Evolutionary conservation across 257 asterid species (phyloP), one percentile per base, ranked within the genome.

Genomic region (Ilex asprella): DNA sequence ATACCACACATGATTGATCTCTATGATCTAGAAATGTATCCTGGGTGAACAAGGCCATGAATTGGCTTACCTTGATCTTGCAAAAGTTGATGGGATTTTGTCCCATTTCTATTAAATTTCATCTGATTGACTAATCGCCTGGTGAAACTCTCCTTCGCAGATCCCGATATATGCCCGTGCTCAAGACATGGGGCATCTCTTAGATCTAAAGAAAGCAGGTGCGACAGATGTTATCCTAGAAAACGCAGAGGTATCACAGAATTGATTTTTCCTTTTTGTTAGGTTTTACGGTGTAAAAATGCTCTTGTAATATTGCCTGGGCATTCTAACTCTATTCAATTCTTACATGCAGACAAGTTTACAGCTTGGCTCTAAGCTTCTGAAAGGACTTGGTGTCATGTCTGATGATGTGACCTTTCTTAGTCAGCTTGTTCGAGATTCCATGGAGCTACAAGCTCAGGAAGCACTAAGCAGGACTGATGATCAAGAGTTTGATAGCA

Each of bases 151-250:
- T 54, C 32, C 66, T 56, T 64, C 47, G 73, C 70, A 92, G 99
- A 70, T 81, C 68, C 99, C 97, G 29, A 89, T 92, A 77, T 92
- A 84, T 66, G 99, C 94, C 56, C 87, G 95, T 58, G 99, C 99
- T 54, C 85, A 82, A 75, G 97, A 92, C 76, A 79, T 86, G 91
- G 74, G 55, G 72, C 99, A 92, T 74, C 76, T 92, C 73, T 59
- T 92, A 62, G 95, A 89, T 52, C 76, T 92, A 76, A 92, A 89
- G 83, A 92, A 89, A 78, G 87, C 88, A 2, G 99, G 99, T 12
- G 99, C 97, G 57, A 92, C 95, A 46, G 99, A 92, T 75, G 96
- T 93, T 58, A 78, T 92, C 73, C 96, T 89, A 63, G 99, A 92
- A 79, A 85, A 82, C 70, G 79, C 99, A 58, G 99, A 89, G 99